Evolutionary conservation across 2,329 filamentous ascomycete species (phyloP).

Genomic region (Alternaria sp.): DNA sequence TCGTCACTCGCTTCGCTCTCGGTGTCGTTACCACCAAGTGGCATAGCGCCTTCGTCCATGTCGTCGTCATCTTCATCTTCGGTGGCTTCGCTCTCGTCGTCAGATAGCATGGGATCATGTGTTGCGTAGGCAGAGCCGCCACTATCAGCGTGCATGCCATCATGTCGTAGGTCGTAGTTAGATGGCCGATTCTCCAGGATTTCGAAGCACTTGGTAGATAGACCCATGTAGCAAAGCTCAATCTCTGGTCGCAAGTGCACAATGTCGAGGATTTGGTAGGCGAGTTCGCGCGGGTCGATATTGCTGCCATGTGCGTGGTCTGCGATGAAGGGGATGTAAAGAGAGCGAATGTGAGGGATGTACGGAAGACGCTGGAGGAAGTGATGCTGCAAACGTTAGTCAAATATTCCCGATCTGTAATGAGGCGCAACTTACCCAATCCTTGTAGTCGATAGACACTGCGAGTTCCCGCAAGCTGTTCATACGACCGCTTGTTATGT

Average conservation of each 20-base stretch:
- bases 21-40: conserved; percentile 55
- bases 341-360: conserved; percentile 72
- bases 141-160: conserved; percentile 39
- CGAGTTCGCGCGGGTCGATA: conserved; percentile 73
- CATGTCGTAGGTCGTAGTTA: conserved; percentile 52
- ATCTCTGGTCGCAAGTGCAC: conserved; percentile 78
- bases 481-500: conserved; percentile 81
- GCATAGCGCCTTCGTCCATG: conserved; percentile 60
- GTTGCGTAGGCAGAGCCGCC: conserved; percentile 34
- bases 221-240: conserved; percentile 78
- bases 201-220: conserved; percentile 82
- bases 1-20: conserved; percentile 50
- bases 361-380: conserved; percentile 79
- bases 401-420: conserved; percentile 5
- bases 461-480: conserved; percentile 73
- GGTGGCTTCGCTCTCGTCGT: conserved; percentile 52
- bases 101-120: conserved; percentile 46
- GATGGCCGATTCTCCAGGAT: conserved; percentile 71
- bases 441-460: conserved; percentile 74
- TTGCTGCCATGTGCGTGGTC: conserved; percentile 65
- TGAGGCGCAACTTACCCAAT: conserved; percentile 70
- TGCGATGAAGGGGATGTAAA: conserved; percentile 74
- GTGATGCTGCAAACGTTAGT: conserved; percentile 66
- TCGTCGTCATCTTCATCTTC: conserved; percentile 61
- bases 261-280: conserved; percentile 79